A percentile compares a stretch with the other conserved stretches of the same genome.
These are phyloP conservation scores for Lolium perenne DNA, from an alignment of 176 grass and related monocot genomes.

Conservation along the genomic window DNA sequence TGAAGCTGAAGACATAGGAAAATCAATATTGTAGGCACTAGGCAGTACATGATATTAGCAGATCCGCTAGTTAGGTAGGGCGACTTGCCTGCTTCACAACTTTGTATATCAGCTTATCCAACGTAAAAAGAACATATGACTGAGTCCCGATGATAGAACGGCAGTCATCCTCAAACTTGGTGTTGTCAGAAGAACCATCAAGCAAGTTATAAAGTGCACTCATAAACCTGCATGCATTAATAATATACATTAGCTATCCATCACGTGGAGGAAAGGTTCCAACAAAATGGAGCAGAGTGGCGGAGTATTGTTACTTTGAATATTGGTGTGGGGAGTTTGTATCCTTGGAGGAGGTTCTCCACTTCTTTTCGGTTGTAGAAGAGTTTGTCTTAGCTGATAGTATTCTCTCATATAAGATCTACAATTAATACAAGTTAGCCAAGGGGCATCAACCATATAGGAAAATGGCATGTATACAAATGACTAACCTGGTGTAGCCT, in stretches of 20 bases:
- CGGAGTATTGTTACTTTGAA: slow-evolving; percentile 50
- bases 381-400: slow-evolving; percentile 74
- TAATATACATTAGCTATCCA: slow-evolving; percentile 18
- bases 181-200: slow-evolving; percentile 70
- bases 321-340: slow-evolving; percentile 53
- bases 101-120: slow-evolving; percentile 84
- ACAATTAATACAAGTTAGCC: slow-evolving; percentile 41
- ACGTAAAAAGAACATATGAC: slow-evolving; percentile 72
- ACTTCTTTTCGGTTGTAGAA: slow-evolving; percentile 65
- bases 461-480: slow-evolving; percentile 16
- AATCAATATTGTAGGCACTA: slow-evolving; percentile 25
- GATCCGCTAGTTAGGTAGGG: not conserved
- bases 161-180: slow-evolving; percentile 82
- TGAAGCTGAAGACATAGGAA: slow-evolving; percentile 58
- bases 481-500: slow-evolving; percentile 67
- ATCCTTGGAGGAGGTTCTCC: slow-evolving; percentile 55
- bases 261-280: not conserved
- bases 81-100: slow-evolving; percentile 64
- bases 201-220: slow-evolving; percentile 63
- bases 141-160: slow-evolving; percentile 58
- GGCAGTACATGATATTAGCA: not conserved
- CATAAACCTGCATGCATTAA: slow-evolving; percentile 59
- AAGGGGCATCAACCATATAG: not conserved
- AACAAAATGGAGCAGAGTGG: slow-evolving; percentile 19
- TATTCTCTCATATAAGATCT: slow-evolving; percentile 78